Evolutionary conservation across 2,329 filamentous ascomycete species (phyloP).

Genomic region (Penicillium janthinellum): DNA sequence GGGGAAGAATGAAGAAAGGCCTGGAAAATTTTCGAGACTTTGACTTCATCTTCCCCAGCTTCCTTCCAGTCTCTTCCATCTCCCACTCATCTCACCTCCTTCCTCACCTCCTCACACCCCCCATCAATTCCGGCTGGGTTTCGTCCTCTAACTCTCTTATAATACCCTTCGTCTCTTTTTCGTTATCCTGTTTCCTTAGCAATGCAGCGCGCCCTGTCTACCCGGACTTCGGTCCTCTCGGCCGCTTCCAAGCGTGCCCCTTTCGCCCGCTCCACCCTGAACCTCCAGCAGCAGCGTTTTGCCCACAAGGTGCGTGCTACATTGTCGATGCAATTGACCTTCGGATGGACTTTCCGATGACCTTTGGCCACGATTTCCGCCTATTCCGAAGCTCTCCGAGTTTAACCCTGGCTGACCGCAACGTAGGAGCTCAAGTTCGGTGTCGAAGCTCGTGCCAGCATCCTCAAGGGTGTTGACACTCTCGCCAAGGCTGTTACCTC

Average conservation of each 20-base stretch:
- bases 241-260: conserved; percentile 58
- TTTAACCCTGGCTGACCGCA: conserved; percentile 33
- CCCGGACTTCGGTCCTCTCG: conserved; percentile 78
- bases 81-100: conserved; percentile 4
- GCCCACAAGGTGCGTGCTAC: conserved; percentile 80
- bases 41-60: conserved; percentile 39
- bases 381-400: conserved; percentile 21
- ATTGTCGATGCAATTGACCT: conserved; percentile 3
- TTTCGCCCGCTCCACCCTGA: conserved; percentile 64
- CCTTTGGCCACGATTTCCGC: conserved; percentile 19
- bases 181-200: conserved; percentile 22
- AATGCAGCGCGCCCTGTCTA: conserved; percentile 95
- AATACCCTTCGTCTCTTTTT: conserved; percentile 27
- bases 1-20: conserved; percentile 41
- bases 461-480: conserved; percentile 93
- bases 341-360: not conserved
- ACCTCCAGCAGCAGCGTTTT: conserved; percentile 88
- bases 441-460: conserved; percentile 85
- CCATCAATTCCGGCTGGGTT: conserved; percentile 37
- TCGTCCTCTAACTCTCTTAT: conserved; percentile 24
- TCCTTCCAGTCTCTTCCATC: conserved; percentile 32
- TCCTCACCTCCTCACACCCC: conserved; percentile 27
- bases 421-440: conserved; percentile 94
- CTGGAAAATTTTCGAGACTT: conserved; percentile 48
- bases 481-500: conserved; percentile 94